Evolutionary conservation across 768 basidiomycete species (phyloP).

Genomic region (Calvatia gigantea): DNA sequence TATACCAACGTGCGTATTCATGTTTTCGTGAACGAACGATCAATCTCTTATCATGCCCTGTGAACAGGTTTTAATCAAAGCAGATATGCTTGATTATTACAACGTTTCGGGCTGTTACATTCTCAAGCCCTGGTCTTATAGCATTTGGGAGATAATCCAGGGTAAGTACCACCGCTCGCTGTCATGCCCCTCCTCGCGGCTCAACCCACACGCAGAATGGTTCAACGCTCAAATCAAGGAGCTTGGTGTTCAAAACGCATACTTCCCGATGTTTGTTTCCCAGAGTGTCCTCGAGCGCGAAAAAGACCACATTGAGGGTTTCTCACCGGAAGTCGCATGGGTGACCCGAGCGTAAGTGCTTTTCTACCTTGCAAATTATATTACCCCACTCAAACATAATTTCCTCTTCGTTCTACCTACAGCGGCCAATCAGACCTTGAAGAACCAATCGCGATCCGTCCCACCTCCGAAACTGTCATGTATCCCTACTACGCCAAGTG

Average conservation of each 20-base stretch:
- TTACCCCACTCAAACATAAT: slow-evolving; percentile 6
- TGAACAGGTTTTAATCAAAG: slow-evolving; percentile 89
- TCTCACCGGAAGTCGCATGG: slow-evolving; percentile 99
- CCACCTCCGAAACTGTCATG: slow-evolving; percentile 99
- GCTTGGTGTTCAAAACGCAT: slow-evolving; percentile 93
- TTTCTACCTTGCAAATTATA: background rate
- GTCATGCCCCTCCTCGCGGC: background rate
- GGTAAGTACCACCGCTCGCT: slow-evolving; percentile 37
- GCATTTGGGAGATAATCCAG: slow-evolving; percentile 96
- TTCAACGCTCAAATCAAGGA: slow-evolving; percentile 92
- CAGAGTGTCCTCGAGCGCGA: slow-evolving; percentile 90
- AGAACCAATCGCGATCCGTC: slow-evolving; percentile 96
- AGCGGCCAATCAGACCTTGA: slow-evolving; percentile 93
- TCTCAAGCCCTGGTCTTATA: slow-evolving; percentile 95
- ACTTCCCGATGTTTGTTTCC: slow-evolving; percentile 99
- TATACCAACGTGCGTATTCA: slow-evolving; percentile 75
- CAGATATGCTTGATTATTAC: slow-evolving; percentile 99
- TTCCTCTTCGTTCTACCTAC: slow-evolving; percentile 9
- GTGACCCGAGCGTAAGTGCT: slow-evolving; percentile 86
- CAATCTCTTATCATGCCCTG: slow-evolving; percentile 12
- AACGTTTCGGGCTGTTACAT: slow-evolving; percentile 99
- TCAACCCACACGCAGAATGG: slow-evolving; percentile 60
- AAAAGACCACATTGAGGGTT: slow-evolving; percentile 98
- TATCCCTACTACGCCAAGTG: slow-evolving; percentile 99
- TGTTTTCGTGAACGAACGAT: background rate